Base-by-base conservation (phyloP, 257 asterid species). In the Verbascum thapsus region DNA sequence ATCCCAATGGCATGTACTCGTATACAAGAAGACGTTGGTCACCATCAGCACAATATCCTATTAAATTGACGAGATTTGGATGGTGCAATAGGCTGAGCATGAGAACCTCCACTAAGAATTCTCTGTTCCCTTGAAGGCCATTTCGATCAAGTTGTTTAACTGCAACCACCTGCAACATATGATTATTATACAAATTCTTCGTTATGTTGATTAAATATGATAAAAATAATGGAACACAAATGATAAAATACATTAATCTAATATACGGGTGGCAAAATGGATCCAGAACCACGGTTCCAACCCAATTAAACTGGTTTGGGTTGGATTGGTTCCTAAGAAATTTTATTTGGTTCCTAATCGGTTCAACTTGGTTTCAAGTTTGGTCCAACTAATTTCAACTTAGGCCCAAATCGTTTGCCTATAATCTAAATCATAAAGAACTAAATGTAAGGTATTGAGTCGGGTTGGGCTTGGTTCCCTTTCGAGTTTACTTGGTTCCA, bases 71-170 rank as follows among this genome's bases (percentile, higher is more conserved):
- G 0, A 92, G 97, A 75, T 92, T 92, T 45, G 79, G 83, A 75
- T 92, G 97, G 78, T 92, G 97, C 44, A 87, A 77, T 59, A 92
- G 81, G 85, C 98, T 92, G 80, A 92, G 98, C 98, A 92, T 92
- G 70, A 92, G 96, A 83, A 92, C 97, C 91, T 92, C 98, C 72
- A 92, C 98, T 72, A 89, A 75, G 72, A 89, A 89, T 65, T 92
- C 98, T 76, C 97, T 61, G 53, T 92, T 92, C 64, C 98, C 98
- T 76, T 89, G 97, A 71, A 89, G 91, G 10, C 97, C 97, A 69
- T 89, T 89, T 13, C 96, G 86, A 66, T 92, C 97, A 50, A 92
- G 97, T 72, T 87, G 96, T 67, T 92, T 89, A 53, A 92, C 99
- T 7, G 99, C 99, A 68, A 87, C 99, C 40, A 85, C 94, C 98